Base-by-base conservation (phyloP, 2,329 filamentous ascomycete genomes). In the Ophiostoma perfectum region DNA sequence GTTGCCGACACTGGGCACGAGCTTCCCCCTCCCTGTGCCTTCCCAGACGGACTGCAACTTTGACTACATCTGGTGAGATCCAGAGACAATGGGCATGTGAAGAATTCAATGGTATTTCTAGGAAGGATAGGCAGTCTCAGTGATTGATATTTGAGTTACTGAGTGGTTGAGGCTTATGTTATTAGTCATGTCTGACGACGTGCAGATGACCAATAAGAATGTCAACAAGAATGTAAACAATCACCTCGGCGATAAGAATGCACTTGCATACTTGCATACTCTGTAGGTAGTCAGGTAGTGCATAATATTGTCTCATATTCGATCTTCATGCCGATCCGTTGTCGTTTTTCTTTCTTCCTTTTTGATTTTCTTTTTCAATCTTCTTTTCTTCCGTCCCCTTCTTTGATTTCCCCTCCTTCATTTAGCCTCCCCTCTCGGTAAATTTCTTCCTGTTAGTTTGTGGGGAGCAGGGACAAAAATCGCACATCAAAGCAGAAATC, bases 41-140 rank as follows among this genome's bases (percentile, higher is more conserved):
- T 71, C 70, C 38, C 71, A 72, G 58, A 72, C 71, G 0, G 70
- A 72, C 64, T 72, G 71, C 69, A 67, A 64, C n/a, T 71, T 14
- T 39, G 64, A 63, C 27, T 72, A 72, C 36, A 18, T 39, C 2
- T 72, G 71, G 71, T 69, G 52, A 60, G 52, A 47, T 49, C 16
- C 12, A n/a, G 16, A 16, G 45, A 49, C 45, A 27, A 27, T 5
- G 16, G 27, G 18, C 27, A 27, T 27, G 27, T 27, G 27, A 27
- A 27, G 27, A 27, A 27, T 27, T 27, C 27, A 27, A 27, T 27
- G 27, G 27, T 27, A 2, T 27, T 27, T 27, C 27, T 27, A 27
- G 27, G 27, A 27, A 27, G 27, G 27, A 27, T 27, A 27, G 27
- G 27, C 27, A 27, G 27, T 27, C 27, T 27, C 27, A 27, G 27